Percentiles rank a stretch among this genome's conserved stretches.
These are phyloP conservation scores for Pythium pyrilobum DNA, from an alignment of 352 stramenopile genomes.

Conservation along the genomic window DNA sequence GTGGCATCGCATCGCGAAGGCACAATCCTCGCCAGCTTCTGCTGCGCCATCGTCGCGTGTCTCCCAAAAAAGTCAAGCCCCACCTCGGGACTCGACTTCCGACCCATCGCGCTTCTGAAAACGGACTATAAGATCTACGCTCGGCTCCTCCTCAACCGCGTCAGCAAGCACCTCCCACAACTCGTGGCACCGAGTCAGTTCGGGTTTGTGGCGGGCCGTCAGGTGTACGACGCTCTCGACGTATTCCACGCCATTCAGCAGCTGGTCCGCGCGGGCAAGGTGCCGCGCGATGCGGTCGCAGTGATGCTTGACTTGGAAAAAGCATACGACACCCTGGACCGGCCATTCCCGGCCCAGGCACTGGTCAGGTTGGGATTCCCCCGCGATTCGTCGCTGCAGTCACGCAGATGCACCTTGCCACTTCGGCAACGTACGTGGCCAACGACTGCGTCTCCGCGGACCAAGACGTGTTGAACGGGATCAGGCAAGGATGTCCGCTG, in stretches of 20 bases:
- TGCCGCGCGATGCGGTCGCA: not conserved
- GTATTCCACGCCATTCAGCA: not conserved
- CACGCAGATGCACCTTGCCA: slow-evolving; percentile 1
- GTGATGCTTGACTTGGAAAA: slow-evolving; percentile 12
- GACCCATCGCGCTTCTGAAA: slow-evolving; percentile 8
- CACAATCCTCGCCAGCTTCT: not conserved
- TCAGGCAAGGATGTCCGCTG: slow-evolving; percentile 14
- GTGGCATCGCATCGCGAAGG: not conserved
- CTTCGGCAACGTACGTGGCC: not conserved
- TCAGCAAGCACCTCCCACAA: not conserved
- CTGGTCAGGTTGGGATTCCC: not conserved
- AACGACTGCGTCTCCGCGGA: not conserved
- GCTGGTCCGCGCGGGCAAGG: not conserved
- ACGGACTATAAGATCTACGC: slow-evolving; percentile 17
- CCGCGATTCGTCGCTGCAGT: not conserved
- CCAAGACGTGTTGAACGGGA: not conserved
- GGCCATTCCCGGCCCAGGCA: not conserved
- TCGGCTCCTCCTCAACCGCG: not conserved
- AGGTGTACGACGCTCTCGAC: slow-evolving; percentile 12
- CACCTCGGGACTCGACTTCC: slow-evolving; percentile 1
- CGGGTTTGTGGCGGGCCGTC: slow-evolving; percentile 5
- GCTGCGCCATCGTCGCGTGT: not conserved
- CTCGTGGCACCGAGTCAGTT: slow-evolving; percentile 6
- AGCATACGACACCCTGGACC: slow-evolving; percentile 11
- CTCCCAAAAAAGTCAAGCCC: not conserved